Evolutionary conservation across 345 rosid species (phyloP), one percentile per base, ranked within the genome.

Genomic region (Populus deltoides): DNA sequence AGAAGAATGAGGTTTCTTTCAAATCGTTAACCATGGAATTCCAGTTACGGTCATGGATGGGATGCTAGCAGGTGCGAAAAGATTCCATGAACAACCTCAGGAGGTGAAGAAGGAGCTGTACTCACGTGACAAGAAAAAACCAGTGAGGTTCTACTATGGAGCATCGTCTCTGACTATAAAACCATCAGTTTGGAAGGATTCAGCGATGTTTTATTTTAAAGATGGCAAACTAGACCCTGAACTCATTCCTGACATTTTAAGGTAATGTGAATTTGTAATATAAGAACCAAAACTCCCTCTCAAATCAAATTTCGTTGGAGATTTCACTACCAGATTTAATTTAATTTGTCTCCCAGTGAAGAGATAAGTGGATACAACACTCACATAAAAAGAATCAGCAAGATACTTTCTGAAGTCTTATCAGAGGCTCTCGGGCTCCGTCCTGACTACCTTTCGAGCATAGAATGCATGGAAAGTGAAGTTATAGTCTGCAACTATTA

Each of bases 1-100:
- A 17, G 84, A 82, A 75, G 83, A 71, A 9, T 84, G 91, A 86
- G 91, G 87, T 24, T 77, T 89, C 61, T 87, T 89, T 77, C 90
- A 89, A 63, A 71, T 89, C 57, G 78, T 87, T 43, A 86, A 89
- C 62, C 89, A 89, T 77, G 89, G 81, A 67, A 74, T 87, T 76
- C 84, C 89, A 4, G 74, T 55, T 2, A 20, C 66, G 33, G 83
- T 87, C 13, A 80, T 85, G 83, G 87, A 84, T 22, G 83, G 77
- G n/a, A 86, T 89, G 87, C 27, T 84, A 38, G 84, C 78, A n/a
- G 76, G 80, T 0, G 80, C 78, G 0, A 81, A 73, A 38, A 17
- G 73, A 18, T 87, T 87, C 80, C 90, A 86, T 36, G 89, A 85
- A 74, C 90, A 89, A 39, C 82, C 84, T 6, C 77, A 70, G 78